Percentiles rank a stretch among this genome's conserved stretches.
phyloP scores from a whole-genome alignment of 2,329 filamentous ascomycete species.

The Diplodia corticola region DNA sequence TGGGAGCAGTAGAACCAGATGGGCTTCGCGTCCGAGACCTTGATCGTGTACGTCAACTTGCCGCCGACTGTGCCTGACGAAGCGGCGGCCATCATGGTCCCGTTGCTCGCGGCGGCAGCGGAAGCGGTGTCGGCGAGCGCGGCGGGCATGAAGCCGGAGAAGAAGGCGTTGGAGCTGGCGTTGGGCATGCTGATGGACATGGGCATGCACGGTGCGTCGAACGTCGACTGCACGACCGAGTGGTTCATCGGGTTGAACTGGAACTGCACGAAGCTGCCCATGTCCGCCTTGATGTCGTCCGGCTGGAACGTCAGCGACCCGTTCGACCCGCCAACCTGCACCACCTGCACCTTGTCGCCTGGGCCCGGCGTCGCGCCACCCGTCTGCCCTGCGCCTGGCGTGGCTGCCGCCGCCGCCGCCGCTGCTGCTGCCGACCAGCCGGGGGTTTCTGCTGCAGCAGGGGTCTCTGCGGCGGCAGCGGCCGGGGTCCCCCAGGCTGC shows the following conservation, averaged over 20 bases:
- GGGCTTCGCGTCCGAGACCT: constrained; percentile 67
- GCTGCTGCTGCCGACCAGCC: background rate
- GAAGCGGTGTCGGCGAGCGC: constrained; percentile 23
- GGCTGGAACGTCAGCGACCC: constrained; percentile 63
- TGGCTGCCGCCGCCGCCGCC: background rate
- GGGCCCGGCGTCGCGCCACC: background rate
- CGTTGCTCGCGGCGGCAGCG: background rate
- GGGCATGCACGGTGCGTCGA: constrained; percentile 68
- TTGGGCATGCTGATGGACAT: constrained; percentile 48
- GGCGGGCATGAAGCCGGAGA: constrained; percentile 63
- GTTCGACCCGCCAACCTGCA: constrained; percentile 62
- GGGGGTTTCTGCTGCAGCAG: background rate
- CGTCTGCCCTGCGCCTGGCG: background rate
- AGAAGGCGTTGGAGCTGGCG: constrained; percentile 57
- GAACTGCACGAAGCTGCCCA: constrained; percentile 59
- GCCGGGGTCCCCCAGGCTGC: background rate
- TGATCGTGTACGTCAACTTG: constrained; percentile 69
- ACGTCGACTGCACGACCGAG: constrained; percentile 76
- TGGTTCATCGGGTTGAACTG: constrained; percentile 65
- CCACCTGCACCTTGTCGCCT: constrained; percentile 55
- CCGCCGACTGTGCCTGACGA: background rate
- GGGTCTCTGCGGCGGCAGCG: background rate
- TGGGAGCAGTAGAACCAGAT: constrained; percentile 81
- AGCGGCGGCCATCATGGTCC: background rate
- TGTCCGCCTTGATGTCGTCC: constrained; percentile 62